Conservation (phyloP, 2,329 filamentous ascomycete genomes). For the Calcarisporium arbuscula region DNA sequence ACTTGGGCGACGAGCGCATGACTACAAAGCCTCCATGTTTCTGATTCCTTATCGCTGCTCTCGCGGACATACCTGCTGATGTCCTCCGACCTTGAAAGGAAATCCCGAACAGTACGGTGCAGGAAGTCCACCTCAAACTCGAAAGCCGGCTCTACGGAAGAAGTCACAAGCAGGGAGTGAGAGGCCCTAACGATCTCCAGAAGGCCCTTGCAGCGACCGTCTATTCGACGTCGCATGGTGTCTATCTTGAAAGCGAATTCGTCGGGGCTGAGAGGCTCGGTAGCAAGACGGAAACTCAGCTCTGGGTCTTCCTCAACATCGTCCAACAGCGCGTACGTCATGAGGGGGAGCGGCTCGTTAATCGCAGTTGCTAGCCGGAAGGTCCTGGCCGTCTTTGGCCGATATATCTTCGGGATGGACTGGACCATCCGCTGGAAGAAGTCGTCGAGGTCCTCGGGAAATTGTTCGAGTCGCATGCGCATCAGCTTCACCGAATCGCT, state of each 20-base stretch:
- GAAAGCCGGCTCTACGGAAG: too few relatives aligned
- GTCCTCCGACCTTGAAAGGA: too few relatives aligned
- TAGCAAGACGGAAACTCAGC: too few relatives aligned
- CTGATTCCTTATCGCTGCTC: too few relatives aligned
- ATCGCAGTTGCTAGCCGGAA: not conserved
- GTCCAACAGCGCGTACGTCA: not conserved
- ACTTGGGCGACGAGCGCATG: too few relatives aligned
- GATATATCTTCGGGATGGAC: not conserved
- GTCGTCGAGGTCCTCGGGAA: constrained; percentile 8
- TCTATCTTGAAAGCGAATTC: not conserved
- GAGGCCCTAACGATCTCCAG: not conserved
- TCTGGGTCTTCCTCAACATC: too few relatives aligned
- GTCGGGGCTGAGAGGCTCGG: not conserved
- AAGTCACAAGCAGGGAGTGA: not conserved
- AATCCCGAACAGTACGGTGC: constrained; percentile 10
- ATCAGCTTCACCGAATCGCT: constrained; percentile 5
- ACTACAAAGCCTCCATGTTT: too few relatives aligned
- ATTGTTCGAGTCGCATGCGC: not conserved
- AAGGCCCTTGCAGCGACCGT: not conserved
- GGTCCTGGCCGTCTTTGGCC: not conserved
- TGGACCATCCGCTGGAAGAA: constrained; percentile 9
- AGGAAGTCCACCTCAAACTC: constrained; percentile 8
- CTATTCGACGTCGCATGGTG: not conserved
- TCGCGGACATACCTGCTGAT: too few relatives aligned
- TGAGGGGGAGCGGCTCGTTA: not conserved